Base-by-base conservation (phyloP, 2,329 filamentous ascomycete species). In the Zasmidium cellare region DNA sequence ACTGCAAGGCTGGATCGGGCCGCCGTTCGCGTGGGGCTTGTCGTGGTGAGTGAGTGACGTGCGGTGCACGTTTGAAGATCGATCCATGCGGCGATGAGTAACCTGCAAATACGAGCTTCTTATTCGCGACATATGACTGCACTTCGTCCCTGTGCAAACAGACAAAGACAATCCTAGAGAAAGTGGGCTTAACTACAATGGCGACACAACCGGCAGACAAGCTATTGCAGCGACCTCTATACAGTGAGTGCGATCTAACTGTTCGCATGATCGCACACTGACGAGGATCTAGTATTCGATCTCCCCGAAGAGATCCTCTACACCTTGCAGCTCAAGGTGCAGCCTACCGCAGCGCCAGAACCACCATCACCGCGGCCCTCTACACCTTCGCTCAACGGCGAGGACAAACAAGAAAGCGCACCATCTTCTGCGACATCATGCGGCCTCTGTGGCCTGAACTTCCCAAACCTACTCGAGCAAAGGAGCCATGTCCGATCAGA, bases 401-500 rank as follows among this genome's bases (percentile, higher is more conserved):
- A 67, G 22, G 73, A 78, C 12, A 73, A 72, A 35, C 70, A 77
- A 20, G 77, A 77, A 66, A 69, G 72, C 62, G 74, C 77, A 69
- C 75, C 77, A 64, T 67, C 81, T 59, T 81, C 83, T 38, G 83
- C 89, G 5, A 92, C 90, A 58, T 84, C 91, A 14, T 99, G 94
- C 73, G 86, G 87, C 1, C 81, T 97, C 3, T 99, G 94, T 75
- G 80, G 82, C 41, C 81, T 92, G 38, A 79, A 82, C 3, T 96
- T 96, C 68, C 70, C 81, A 28, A 87, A 82, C 9, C 82, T 96
- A 7, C 81, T 86, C 60, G 93, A 97, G 61, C 93, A 97, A 72
- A 85, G 91, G 60, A 83, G 85, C 58, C 94, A 99, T 75, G 86
- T 91, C 57, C 89, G 90, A 68, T 96, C 93, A 9, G 94, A 99